Evolutionary conservation across 169 alveolate species (phyloP), one percentile per base, ranked within the genome.

Genomic region (Plasmodium gonderi): DNA sequence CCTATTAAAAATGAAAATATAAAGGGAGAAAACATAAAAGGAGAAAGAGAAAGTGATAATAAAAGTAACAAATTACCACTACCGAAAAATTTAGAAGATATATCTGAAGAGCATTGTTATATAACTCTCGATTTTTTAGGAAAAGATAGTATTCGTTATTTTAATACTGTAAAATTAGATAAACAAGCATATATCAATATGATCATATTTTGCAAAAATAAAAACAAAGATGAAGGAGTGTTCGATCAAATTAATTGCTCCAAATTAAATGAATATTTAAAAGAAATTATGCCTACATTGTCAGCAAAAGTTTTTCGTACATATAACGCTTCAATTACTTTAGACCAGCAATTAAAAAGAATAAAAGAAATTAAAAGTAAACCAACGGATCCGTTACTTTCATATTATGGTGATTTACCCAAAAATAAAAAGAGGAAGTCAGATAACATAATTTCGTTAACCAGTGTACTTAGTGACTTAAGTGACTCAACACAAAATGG

Each of bases 271-370:
- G 99, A 98, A 49, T 99, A 98, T 92, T 96, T 99, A 91, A 98
- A 98, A 95, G 99, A 96, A 72, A 95, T 98, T 90, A 98, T 99
- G 99, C 98, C 97, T 14, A 99, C 98, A 44, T 96, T 99, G 60
- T 97, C 99, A 17, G 99, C 99, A 0, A 99, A 99, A 96, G 99
- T 99, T 14, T 99, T 99, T 93, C 98, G 99, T 93, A 99, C 99
- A 26, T 99, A 98, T 96, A 99, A 99, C 95, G 99, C 99, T 38
- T 98, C 99, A 36, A 96, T 98, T 79, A 99, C 99, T 6, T 95
- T 99, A 65, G 98, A 99, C 95, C 95, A 96, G 72, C 98, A 98
- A 92, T 96, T 99, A 74, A 97, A 90, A 47, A 96, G 96, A 91
- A 67, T 94, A 74, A 75, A 93, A 67, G 93, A 72, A 45, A 79